Base-by-base conservation (phyloP, 2,329 filamentous ascomycete species). In the Gnomoniopsis sp. region DNA sequence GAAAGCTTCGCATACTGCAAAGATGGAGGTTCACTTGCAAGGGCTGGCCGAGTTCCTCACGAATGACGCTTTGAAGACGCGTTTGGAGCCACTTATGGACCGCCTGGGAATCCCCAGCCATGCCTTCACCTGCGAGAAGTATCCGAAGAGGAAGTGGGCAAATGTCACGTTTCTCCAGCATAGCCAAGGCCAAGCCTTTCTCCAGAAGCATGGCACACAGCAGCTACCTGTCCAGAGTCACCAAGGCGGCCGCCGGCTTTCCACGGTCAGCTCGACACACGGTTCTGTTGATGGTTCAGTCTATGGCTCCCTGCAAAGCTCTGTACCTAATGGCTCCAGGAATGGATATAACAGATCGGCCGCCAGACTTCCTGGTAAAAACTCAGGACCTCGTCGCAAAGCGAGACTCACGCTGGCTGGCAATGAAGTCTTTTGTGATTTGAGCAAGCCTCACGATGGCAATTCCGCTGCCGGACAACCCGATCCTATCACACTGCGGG, bases 1-100 rank as follows among this genome's bases (percentile, higher is more conserved):
- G n/a, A n/a, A n/a, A n/a, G n/a, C n/a, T n/a, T n/a, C n/a, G n/a
- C n/a, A n/a, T n/a, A n/a, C n/a, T 36, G 33, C 8, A 36, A 36
- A 34, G 7, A 82, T 84, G 75, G 79, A 83, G 61, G 73, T 79
- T 12, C 76, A 75, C 38, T 64, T 83, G 34, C 62, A 55, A 15
- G 74, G 76, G 12, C 70, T 84, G 15, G 79, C 80, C 1, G 33
- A 53, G 11, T 68, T 74, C 30, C 63, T 82, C 33, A 69, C 72
- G 11, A 71, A 77, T 2, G 64, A 72, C 0, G 64, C 63, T 7
- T 66, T 84, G 11, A 66, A 64, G 12, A 64, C 55, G 0, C 74
- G 77, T 52, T 70, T 85, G 1, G 54, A 64, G 17, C 74, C 76
- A 0, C 67, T 73, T 30, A 74, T 83, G 67, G 65, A 68, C 0